Percentiles rank a stretch among this genome's conserved stretches.
Conservation (phyloP, 1,139 yeast genomes). For the Pichia sp. region DNA sequence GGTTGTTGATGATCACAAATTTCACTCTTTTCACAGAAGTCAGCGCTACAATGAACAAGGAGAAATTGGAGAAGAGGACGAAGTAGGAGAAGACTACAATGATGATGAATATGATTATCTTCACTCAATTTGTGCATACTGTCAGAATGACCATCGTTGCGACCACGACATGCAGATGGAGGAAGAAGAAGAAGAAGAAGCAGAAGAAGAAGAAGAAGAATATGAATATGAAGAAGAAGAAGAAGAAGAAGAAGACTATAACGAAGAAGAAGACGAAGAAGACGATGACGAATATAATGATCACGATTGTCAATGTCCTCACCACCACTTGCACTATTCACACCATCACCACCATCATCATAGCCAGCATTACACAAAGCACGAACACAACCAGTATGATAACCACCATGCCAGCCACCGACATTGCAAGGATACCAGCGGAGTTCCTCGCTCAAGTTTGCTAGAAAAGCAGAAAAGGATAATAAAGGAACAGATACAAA, state of each 20-base stretch:
- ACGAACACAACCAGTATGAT: no score
- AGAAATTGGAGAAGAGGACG: constrained; percentile 14
- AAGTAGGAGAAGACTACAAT: constrained; percentile 20
- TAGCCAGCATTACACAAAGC: not conserved
- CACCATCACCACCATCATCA: constrained; percentile 15
- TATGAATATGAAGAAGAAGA: constrained; percentile 22
- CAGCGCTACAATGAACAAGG: constrained; percentile 15
- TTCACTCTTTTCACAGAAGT: not conserved
- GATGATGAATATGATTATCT: constrained; percentile 19
- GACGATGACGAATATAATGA: constrained; percentile 15
- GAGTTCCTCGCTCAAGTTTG: constrained; percentile 7
- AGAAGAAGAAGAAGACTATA: constrained; percentile 11
- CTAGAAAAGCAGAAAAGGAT: constrained; percentile 32
- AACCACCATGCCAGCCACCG: not conserved
- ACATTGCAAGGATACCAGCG: constrained; percentile 1
- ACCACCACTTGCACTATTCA: constrained; percentile 3
- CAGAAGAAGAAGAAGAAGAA: no score
- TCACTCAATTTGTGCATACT: constrained; percentile 21
- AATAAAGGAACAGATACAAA: constrained; percentile 18
- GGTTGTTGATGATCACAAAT: constrained; percentile 30
- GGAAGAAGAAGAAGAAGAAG: constrained; percentile 18
- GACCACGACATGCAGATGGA: not conserved
- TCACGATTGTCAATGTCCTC: not conserved
- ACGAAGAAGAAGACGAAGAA: constrained; percentile 19
- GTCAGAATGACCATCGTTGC: constrained; percentile 6